Evolutionary conservation across 352 stramenopile genomes (phyloP).

Genomic region (Globisporangium cystogenes): DNA sequence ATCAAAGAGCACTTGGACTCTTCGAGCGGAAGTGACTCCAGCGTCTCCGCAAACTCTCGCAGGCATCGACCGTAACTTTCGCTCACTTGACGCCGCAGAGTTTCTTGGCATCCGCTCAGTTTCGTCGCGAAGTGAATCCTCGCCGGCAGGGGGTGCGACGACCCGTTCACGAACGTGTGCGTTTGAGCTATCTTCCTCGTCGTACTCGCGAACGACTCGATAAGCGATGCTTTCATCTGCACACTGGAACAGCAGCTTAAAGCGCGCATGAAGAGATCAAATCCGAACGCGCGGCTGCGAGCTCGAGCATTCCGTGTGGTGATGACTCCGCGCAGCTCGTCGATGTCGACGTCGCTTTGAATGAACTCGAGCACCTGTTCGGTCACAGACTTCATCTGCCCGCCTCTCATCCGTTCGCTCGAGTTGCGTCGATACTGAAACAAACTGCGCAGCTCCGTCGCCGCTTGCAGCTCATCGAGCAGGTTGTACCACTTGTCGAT

Average conservation of each 20-base stretch:
- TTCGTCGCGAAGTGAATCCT: slow-evolving; percentile 53
- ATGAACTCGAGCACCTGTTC: slow-evolving; percentile 84
- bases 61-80: slow-evolving; percentile 46
- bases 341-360: slow-evolving; percentile 70
- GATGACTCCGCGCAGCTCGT: slow-evolving; percentile 44
- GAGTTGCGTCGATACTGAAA: slow-evolving; percentile 74
- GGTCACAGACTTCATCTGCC: slow-evolving; percentile 60
- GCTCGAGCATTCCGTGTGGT: slow-evolving; percentile 41
- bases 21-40: slow-evolving; percentile 19
- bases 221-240: slow-evolving; percentile 28
- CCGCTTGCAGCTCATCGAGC: slow-evolving; percentile 70
- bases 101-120: slow-evolving; percentile 48
- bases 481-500: slow-evolving; percentile 80
- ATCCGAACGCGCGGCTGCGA: slow-evolving; percentile 29
- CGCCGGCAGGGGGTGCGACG: slow-evolving; percentile 12
- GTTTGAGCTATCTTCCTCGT: slow-evolving; percentile 33
- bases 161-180: slow-evolving; percentile 15
- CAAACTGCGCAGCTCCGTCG: slow-evolving; percentile 60
- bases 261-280: slow-evolving; percentile 36
- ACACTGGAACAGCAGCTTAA: slow-evolving; percentile 20
- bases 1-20: slow-evolving; percentile 22
- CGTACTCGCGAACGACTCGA: slow-evolving; percentile 39
- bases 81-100: slow-evolving; percentile 34
- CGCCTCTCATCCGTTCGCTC: slow-evolving; percentile 50
- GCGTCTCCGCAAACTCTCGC: slow-evolving; percentile 9